Evolutionary conservation across 2,329 filamentous ascomycete genomes (phyloP), one percentile per base, ranked within the genome.

Genomic region (Neonectria neomacrospora): DNA sequence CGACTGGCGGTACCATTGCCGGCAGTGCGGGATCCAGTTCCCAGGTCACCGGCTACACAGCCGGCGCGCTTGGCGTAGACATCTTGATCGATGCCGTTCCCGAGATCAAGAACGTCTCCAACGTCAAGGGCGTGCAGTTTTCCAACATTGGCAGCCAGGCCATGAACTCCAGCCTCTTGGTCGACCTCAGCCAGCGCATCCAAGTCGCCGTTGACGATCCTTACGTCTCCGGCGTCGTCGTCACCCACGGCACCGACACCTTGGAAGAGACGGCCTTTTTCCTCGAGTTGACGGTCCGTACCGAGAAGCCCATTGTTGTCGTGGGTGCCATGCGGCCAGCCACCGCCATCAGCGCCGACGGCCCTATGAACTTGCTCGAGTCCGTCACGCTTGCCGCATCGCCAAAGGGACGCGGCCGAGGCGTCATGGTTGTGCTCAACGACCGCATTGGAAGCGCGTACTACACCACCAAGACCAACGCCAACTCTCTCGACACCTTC

Each of bases 161-260:
- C 47, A 76, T 88, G 53, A 86, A 83, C 11, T 76, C 82, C 9
- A 79, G 75, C 3, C 80, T 86, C 54, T 78, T 83, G 18, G 76
- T 87, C 12, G 79, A 77, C 7, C 69, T 88, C 18, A 78, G 81
- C 3, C 78, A 82, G 11, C 75, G 78, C 32, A 81, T 88, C 61
- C 82, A 85, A 56, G 60, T 54, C 6, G 82, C 83, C 57, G 74
- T 87, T 1, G 80, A 81, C 22, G 71, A 68, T 41, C 76, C 77
- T 4, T 57, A 75, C 20, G 74, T 73, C 18, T 73, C 77, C 74
- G 86, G 82, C n/a, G 84, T 85, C 3, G 84, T 89, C 2, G 77
- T 91, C 50, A 89, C 88, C 0, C 88, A 90, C 67, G 88, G 88
- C 34, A 90, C 88, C 9, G 88, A 91, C 69, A 88, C 85, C 0